Evolutionary conservation across 306 rosid genomes (phyloP).

Genomic region (Rosa persica): DNA sequence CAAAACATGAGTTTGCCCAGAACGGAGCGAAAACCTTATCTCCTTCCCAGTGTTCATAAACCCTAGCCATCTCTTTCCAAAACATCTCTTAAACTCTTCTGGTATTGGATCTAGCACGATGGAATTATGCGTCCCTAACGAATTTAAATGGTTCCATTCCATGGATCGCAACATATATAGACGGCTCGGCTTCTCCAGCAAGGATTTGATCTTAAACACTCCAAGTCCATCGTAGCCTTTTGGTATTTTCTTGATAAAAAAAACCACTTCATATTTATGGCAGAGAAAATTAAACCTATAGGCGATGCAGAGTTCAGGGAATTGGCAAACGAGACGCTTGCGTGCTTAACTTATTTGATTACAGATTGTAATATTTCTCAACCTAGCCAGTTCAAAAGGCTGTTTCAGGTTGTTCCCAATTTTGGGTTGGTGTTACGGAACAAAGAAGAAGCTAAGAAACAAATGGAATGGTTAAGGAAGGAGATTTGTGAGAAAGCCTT

Average conservation of each 20-base stretch:
- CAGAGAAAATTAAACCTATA: background rate
- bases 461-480: background rate
- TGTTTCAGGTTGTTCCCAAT: background rate
- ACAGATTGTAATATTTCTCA: background rate
- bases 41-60: background rate
- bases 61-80: background rate
- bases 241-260: slow-evolving; percentile 18
- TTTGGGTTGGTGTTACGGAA: background rate
- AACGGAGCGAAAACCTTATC: background rate
- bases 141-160: slow-evolving; percentile 6
- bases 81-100: background rate
- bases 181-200: slow-evolving; percentile 3
- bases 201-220: background rate
- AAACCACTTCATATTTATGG: background rate
- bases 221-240: slow-evolving; percentile 11
- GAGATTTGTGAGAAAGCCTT: slow-evolving; percentile 15
- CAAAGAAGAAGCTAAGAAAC: background rate
- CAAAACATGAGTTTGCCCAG: background rate
- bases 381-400: background rate
- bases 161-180: slow-evolving; percentile 9
- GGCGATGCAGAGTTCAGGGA: background rate
- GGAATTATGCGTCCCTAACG: background rate
- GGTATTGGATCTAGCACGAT: background rate
- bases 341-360: background rate
- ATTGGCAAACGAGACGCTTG: background rate